Conservation (phyloP, 371 early-diverging fungal genomes). For the Rhizopus sp. region DNA sequence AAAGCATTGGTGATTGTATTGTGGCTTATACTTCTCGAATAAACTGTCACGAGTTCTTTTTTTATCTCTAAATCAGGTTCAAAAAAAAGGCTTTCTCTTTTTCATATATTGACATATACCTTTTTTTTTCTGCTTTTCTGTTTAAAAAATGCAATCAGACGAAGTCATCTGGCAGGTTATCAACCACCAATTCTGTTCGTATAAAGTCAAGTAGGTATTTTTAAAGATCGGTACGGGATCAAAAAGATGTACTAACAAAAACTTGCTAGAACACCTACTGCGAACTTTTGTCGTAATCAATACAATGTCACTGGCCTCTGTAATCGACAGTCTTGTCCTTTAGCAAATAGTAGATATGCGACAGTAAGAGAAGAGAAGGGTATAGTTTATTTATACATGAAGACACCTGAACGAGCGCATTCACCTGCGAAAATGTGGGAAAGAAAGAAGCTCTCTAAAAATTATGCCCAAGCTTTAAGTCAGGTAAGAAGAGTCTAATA, state of each 20-base stretch:
- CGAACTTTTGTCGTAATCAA: constrained; percentile 96
- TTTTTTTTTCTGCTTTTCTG: background rate
- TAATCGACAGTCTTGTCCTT: constrained; percentile 95
- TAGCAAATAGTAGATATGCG: constrained; percentile 98
- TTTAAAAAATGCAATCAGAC: constrained; percentile 33
- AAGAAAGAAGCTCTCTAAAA: constrained; percentile 87
- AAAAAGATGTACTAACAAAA: background rate
- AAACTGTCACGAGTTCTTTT: too few relatives aligned
- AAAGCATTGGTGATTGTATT: background rate
- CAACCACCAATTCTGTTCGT: constrained; percentile 86
- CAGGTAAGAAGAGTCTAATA: constrained; percentile 49
- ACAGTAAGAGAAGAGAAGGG: constrained; percentile 95
- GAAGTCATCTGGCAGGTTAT: constrained; percentile 90
- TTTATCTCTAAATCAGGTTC: too few relatives aligned
- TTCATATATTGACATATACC: background rate
- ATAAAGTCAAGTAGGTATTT: background rate
- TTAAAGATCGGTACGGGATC: background rate
- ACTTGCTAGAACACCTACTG: constrained; percentile 71
- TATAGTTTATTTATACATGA: constrained; percentile 90
- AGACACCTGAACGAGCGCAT: constrained; percentile 98
- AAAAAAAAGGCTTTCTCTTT: background rate
- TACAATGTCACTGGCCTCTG: constrained; percentile 99
- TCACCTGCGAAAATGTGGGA: constrained; percentile 97
- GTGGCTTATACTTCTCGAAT: background rate
- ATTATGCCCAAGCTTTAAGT: constrained; percentile 91